Evolutionary conservation across 495 filamentous ascomycete species (phyloP), one percentile per base, ranked within the genome.

Genomic region (Penicillium subrubescens): DNA sequence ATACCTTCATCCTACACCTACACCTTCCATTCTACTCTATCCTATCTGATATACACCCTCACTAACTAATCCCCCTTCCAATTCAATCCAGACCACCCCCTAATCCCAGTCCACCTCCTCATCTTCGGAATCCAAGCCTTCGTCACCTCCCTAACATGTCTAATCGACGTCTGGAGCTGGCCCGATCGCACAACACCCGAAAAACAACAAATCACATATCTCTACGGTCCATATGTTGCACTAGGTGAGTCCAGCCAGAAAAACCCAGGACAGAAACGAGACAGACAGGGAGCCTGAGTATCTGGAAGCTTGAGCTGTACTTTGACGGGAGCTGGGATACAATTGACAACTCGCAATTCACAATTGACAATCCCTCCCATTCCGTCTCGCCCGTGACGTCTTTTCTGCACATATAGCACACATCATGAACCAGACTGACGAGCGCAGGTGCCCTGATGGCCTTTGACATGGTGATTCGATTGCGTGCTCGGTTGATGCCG

Each of bases 211-310:
- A 69, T 88, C 59, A 84, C 82, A 2, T 82, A 82, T 64, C 72
- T 92, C 14, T 94, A 93, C 73, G 86, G 83, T 15, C 89, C 89
- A 6, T 96, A 92, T 82, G 73, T 92, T 35, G 81, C 84, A 29
- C 70, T 94, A 37, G 89, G 92, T 93, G 51, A 44, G 51, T 62
- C 14, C 44, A 19, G 7, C 31, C 25, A 21, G 21, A 44, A 19
- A n/a, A 44, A n/a, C 7, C 17, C n/a, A n/a, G n/a, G n/a, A 44
- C 17, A 44, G 17, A 44, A 19, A 8, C 15, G 21, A 19, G 19
- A 21, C 8, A 23, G 43, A 14, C 12, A 11, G 5, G 17, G 14
- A 11, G 1, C 11, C 33, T 8, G 33, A 35, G 33, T 11, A 8
- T 35, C n/a, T n/a, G n/a, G n/a, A 35, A 35, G 33, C 33, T 11